Conservation (phyloP, 768 basidiomycete species). For the Russula dissimulans region DNA sequence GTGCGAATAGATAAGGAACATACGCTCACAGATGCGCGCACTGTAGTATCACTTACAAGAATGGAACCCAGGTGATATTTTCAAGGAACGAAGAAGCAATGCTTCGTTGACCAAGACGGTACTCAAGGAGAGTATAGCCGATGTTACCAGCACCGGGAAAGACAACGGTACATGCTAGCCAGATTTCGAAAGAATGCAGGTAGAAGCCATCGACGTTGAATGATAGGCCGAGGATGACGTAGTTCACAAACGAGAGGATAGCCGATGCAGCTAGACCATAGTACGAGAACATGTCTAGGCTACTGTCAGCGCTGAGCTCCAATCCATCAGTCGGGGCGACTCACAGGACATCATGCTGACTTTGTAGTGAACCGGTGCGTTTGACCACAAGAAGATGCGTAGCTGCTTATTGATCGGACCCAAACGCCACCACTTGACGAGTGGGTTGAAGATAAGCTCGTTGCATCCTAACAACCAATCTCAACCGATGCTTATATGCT, state of each 20-base stretch:
- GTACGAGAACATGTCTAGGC: constrained; percentile 38
- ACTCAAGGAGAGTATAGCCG: constrained; percentile 59
- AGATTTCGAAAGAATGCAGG: constrained; percentile 64
- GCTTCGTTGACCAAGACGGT: constrained; percentile 51
- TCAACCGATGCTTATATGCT: not conserved
- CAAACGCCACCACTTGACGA: constrained; percentile 63
- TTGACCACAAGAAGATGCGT: constrained; percentile 66
- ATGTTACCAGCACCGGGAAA: constrained; percentile 62
- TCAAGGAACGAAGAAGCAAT: constrained; percentile 44
- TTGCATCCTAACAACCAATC: constrained; percentile 41
- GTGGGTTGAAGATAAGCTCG: constrained; percentile 79
- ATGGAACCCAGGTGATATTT: constrained; percentile 57
- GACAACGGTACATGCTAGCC: constrained; percentile 63
- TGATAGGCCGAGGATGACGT: constrained; percentile 55
- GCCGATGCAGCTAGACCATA: constrained; percentile 59
- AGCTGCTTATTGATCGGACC: constrained; percentile 83
- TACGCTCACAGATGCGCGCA: not conserved
- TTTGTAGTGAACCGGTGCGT: constrained; percentile 76
- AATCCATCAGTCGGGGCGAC: constrained; percentile 15
- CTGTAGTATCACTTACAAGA: constrained; percentile 48
- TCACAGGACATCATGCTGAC: constrained; percentile 68
- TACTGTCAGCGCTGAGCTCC: not conserved
- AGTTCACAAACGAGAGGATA: constrained; percentile 57
- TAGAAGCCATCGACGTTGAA: constrained; percentile 60
- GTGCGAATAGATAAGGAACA: not conserved